Conservation (phyloP, 164 flowering plant species). For the Vitis labrusca region DNA sequence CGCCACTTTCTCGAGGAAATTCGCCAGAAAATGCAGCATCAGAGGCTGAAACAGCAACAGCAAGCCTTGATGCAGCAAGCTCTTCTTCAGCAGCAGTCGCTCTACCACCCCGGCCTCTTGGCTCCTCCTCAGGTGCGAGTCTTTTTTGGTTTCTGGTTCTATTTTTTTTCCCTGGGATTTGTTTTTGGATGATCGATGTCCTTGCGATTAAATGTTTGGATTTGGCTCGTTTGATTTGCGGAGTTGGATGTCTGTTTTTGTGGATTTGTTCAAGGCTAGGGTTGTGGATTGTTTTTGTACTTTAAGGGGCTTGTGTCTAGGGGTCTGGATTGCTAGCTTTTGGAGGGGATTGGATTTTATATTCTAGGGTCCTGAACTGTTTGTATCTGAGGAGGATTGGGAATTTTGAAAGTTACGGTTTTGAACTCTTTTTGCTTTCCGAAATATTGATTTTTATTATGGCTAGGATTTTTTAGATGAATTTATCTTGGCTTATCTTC, state of each 20-base stretch:
- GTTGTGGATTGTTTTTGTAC: neutral
- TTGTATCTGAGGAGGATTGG: too few species aligned
- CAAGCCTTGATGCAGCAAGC: slow-evolving; percentile 75
- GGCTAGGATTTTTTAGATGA: too few species aligned
- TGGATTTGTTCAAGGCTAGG: neutral
- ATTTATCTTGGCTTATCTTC: too few species aligned
- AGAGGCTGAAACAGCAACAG: slow-evolving; percentile 73
- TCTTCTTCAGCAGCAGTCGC: slow-evolving; percentile 61
- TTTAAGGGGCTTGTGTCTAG: too few species aligned
- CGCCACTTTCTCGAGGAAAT: slow-evolving; percentile 13
- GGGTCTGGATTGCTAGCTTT: too few species aligned
- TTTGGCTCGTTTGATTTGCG: neutral
- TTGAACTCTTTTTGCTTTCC: neutral
- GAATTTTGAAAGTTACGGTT: neutral
- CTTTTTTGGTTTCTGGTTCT: neutral
- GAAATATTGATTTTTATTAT: too few species aligned
- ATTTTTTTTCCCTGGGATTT: neutral
- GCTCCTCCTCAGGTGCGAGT: slow-evolving; percentile 48
- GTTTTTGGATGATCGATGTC: neutral
- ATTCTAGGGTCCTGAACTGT: neutral
- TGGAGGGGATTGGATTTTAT: neutral
- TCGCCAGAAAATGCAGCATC: slow-evolving; percentile 45
- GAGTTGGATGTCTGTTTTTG: neutral
- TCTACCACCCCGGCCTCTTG: slow-evolving; percentile 54
- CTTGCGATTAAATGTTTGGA: neutral